Evolutionary conservation across 441 rosid genomes (phyloP), one percentile per base, ranked within the genome.

Genomic region (Corymbia citriodora): DNA sequence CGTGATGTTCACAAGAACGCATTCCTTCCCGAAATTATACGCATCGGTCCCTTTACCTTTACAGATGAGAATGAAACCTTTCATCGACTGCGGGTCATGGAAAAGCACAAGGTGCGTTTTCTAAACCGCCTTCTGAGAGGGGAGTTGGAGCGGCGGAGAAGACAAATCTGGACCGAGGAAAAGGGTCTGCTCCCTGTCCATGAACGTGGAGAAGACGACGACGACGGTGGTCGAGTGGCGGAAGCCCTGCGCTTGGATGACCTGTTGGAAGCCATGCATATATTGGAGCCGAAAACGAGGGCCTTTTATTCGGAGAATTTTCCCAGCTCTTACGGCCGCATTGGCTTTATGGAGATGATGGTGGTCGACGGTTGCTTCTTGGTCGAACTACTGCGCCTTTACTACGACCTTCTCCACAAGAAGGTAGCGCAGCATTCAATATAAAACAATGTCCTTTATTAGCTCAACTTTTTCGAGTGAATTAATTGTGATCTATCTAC

Each of bases 21-120:
- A 9, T 90, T 87, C 63, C 33, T 54, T n/a, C 91, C 91, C 31
- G 57, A 72, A 50, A 40, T 90, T 29, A 18, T 90, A 55, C 14
- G 87, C 13, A 57, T 90, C 15, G 91, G 91, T 53, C 91, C 89
- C 57, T 87, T 87, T n/a, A n/a, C n/a, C n/a, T n/a, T n/a, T n/a
- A n/a, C n/a, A n/a, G n/a, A n/a, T n/a, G n/a, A n/a, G n/a, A n/a
- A n/a, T n/a, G n/a, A n/a, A n/a, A n/a, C n/a, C n/a, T n/a, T n/a
- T n/a, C 27, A 7, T 14, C 72, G 89, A 86, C 29, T 33, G 12
- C 48, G 15, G 74, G 87, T 54, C 33, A 90, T 14, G 55, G 55
- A 53, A 68, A 89, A 70, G n/a, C 91, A 90, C 87, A 90, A 90
- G 91, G n/a, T 74, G 89, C 68, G 87, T 18, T 87, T 40, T 53